Evolutionary conservation across 2,329 filamentous ascomycete genomes (phyloP).

Genomic region (Cercospora zeina): DNA sequence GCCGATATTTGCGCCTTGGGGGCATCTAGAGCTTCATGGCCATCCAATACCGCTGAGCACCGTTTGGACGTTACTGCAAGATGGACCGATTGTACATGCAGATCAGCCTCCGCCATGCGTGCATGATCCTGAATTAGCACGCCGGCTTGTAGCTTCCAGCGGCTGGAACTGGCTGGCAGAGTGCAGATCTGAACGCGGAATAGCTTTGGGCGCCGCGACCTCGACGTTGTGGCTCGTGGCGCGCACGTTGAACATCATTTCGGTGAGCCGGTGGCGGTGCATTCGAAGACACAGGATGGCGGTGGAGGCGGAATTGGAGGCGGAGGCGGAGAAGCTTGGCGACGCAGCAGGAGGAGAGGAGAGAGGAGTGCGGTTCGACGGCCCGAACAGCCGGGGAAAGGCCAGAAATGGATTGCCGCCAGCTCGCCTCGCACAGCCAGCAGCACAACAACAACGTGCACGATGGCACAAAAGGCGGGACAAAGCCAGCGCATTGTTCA

Average conservation of each 20-base stretch:
- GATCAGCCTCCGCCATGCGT: neutral
- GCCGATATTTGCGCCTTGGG: neutral
- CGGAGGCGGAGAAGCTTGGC: neutral
- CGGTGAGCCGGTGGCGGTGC: neutral
- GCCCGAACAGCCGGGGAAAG: neutral
- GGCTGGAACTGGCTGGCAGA: constrained; percentile 3
- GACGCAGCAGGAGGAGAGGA: neutral
- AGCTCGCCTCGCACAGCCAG: neutral
- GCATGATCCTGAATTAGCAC: constrained; percentile 8
- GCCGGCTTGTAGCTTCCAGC: neutral
- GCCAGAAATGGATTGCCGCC: neutral
- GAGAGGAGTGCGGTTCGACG: neutral
- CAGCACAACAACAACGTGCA: neutral
- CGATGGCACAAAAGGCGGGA: constrained; percentile 4
- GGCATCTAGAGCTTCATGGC: neutral
- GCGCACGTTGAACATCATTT: neutral
- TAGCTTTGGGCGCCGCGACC: neutral
- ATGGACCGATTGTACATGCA: neutral
- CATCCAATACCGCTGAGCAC: neutral
- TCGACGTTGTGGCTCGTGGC: neutral
- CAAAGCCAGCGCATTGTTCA: constrained; percentile 9
- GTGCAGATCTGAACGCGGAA: constrained; percentile 1
- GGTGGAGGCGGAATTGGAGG: too few species aligned
- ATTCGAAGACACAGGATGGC: too few species aligned
- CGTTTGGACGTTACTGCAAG: neutral